Base-by-base conservation (phyloP, 2,329 filamentous ascomycete genomes). In the Penicillium aurantiogriseum region DNA sequence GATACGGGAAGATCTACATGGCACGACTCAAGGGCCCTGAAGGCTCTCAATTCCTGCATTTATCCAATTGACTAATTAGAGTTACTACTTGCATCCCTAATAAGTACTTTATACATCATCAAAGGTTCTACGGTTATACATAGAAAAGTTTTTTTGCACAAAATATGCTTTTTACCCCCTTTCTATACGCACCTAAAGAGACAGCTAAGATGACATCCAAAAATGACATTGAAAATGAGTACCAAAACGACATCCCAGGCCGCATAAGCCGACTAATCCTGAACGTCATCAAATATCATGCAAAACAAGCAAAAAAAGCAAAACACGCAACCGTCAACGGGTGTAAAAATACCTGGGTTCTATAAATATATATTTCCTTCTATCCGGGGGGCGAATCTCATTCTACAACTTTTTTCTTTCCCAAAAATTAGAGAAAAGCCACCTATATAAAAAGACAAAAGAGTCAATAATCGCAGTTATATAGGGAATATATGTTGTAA, bases 1-100 rank as follows among this genome's bases (percentile, higher is more conserved):
- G 47, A 56, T 51, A 33, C 31, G 39, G 47, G 33, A 51, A 15
- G 53, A 56, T 56, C 53, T 51, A 56, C 53, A 56, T 53, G 9
- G 23, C 36, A 8, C 33, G 11, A 50, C 45, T 33, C 15, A 25
- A 47, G 21, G 5, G 31, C 3, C 21, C 3, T 17, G 5, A 47
- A 35, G 29, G 15, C 21, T 47, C 21, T 36, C 31, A 25, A 25
- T 47, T 15, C 3, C 45, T 8, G 15, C 10, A 25, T n/a, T 25
- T 25, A n/a, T 6, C 5, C 9, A 47, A 8, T 2, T 35, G 15
- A 25, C 21, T 46, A 33, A 10, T 35, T 23, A 19, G 29, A 11
- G 42, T 7, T 44, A 17, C 38, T 39, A 31, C 36, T 38, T 31
- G n/a, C 23, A 51, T 31, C 11, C n/a, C 13, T 31, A n/a, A 23